phyloP scores from a whole-genome alignment of 805 yeast genomes.

The Ogataea populi-albae region DNA sequence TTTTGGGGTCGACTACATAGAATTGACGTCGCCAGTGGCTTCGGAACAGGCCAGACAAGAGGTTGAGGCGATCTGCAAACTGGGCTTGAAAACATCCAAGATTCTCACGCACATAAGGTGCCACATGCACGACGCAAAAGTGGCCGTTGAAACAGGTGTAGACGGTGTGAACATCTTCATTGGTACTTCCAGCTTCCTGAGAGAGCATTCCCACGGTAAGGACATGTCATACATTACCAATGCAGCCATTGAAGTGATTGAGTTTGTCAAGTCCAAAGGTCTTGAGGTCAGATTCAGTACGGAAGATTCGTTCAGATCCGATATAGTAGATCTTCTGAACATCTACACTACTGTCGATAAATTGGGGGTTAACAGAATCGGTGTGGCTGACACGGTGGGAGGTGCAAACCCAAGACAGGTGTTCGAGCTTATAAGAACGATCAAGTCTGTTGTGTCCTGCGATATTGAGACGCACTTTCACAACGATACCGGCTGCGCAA shows the following conservation, averaged over 20 bases:
- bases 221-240: constrained; percentile 59
- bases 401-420: constrained; percentile 65
- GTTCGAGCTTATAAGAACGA: constrained; percentile 55
- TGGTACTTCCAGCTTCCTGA: constrained; percentile 56
- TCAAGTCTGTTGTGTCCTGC: constrained; percentile 55
- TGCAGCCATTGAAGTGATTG: constrained; percentile 56
- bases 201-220: constrained; percentile 58
- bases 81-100: constrained; percentile 53
- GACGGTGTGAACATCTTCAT: constrained; percentile 62
- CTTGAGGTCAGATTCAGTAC: constrained; percentile 57
- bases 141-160: constrained; percentile 61
- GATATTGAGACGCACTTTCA: constrained; percentile 63
- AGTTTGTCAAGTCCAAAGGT: constrained; percentile 58
- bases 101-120: constrained; percentile 59
- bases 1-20: constrained; percentile 60
- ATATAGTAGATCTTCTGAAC: constrained; percentile 56
- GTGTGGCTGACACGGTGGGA: constrained; percentile 64
- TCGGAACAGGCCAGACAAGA: constrained; percentile 56
- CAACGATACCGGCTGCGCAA: constrained; percentile 63
- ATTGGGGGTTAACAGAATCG: constrained; percentile 60
- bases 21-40: constrained; percentile 58
- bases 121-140: constrained; percentile 59
- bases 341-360: constrained; percentile 60
- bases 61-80: constrained; percentile 58
- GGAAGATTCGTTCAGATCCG: constrained; percentile 60